A percentile compares a stretch with the other conserved stretches of the same genome.
phyloP scores from a whole-genome alignment of 306 rosid species.

The Quercus bicolor region DNA sequence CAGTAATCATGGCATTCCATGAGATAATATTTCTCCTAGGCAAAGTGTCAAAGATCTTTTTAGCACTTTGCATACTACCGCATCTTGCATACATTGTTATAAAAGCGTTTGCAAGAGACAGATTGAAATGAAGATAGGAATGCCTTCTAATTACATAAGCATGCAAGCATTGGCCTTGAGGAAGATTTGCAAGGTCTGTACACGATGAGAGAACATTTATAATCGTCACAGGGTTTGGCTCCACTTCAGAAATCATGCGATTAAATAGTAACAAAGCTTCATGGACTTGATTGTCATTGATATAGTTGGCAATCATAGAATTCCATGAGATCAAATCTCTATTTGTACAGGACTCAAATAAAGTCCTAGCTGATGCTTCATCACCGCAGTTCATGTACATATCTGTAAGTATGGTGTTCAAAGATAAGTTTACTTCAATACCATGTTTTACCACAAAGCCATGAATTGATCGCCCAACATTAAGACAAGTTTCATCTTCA shows the following conservation, averaged over 20 bases:
- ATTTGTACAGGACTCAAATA: conserved; percentile 34
- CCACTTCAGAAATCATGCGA: conserved; percentile 39
- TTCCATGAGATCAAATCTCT: conserved; percentile 51
- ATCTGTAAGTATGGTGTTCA: conserved; percentile 48
- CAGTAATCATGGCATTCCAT: conserved; percentile 48
- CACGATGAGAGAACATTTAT: conserved; percentile 37
- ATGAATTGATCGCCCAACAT: conserved; percentile 35
- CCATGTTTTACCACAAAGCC: conserved; percentile 35
- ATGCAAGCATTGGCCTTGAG: conserved; percentile 43
- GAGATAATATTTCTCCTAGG: conserved; percentile 33
- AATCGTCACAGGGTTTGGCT: conserved; percentile 38
- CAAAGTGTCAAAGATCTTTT: conserved; percentile 26
- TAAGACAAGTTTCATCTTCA: conserved; percentile 24
- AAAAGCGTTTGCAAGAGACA: conserved; percentile 39
- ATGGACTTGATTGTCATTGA: conserved; percentile 23
- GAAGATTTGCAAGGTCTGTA: conserved; percentile 36
- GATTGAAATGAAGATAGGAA: conserved; percentile 6
- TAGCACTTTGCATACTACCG: conserved; percentile 40
- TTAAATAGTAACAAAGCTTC: conserved; percentile 35
- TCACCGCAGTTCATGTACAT: conserved; percentile 40
- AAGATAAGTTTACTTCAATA: conserved; percentile 28
- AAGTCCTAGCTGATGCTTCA: conserved; percentile 33
- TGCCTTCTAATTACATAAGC: conserved; percentile 30
- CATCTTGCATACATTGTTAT: conserved; percentile 43
- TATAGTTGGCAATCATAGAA: conserved; percentile 34